Evolutionary conservation across 768 basidiomycete genomes (phyloP).

Genomic region (Kwoniella dendrophila): DNA sequence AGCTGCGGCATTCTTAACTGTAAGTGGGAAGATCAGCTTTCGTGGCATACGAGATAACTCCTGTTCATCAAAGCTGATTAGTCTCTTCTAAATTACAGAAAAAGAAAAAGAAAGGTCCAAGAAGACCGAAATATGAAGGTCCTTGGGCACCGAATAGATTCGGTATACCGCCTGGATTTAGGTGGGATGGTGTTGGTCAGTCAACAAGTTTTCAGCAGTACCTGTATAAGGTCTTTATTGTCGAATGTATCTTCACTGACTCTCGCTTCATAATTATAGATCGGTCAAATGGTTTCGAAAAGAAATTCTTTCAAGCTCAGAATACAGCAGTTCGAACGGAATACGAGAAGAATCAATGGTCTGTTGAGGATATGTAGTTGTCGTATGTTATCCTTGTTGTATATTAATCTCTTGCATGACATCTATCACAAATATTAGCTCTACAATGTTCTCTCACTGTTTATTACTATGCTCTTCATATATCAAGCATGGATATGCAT

Average conservation of each 20-base stretch:
- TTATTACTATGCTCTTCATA: too few relatives aligned
- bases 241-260: not conserved
- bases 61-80: conserved; percentile 1
- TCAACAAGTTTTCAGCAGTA: conserved; percentile 12
- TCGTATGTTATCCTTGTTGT: not conserved
- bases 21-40: too few relatives aligned
- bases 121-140: conserved; percentile 80
- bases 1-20: conserved; percentile 90
- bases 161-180: conserved; percentile 88
- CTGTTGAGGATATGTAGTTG: conserved; percentile 84
- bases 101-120: conserved; percentile 66
- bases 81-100: conserved; percentile 53
- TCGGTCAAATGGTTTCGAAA: conserved; percentile 90
- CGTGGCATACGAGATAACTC: too few relatives aligned
- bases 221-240: not conserved
- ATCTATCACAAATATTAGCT: not conserved
- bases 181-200: conserved; percentile 97
- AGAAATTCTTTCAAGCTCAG: conserved; percentile 79
- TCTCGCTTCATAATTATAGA: conserved; percentile 60
- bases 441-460: too few relatives aligned
- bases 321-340: conserved; percentile 74
- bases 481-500: too few relatives aligned
- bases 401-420: not conserved
- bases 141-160: conserved; percentile 94
- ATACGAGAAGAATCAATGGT: conserved; percentile 78